Evolutionary conservation across 106 monocot species (phyloP), one percentile per base, ranked within the genome.

Genomic region (Gastrodia elata): DNA sequence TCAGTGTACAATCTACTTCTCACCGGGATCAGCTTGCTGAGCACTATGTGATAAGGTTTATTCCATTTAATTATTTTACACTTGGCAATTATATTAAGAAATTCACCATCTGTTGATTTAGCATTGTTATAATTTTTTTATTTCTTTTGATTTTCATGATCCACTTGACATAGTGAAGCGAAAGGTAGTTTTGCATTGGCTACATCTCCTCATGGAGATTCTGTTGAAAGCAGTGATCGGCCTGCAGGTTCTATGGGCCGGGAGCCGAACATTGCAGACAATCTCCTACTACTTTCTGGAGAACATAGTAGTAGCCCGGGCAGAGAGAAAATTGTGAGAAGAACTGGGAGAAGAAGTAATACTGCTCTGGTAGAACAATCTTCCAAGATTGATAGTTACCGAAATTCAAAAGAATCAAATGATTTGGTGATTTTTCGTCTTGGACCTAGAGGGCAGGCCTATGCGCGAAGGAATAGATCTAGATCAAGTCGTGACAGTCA

Each of bases 1-100:
- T 87, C 27, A 89, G 94, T 71, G 70, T 87, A 42, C 94, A 91
- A 9, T 95, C 94, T 71, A 91, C 94, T 49, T 94, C 94, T 73
- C 70, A 87, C 33, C 79, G 78, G 71, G 86, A 88, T 73, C 88
- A 83, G 79, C 72, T 75, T 46, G 77, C 71, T 65, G 88, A 88
- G 57, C 75, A 82, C 75, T 84, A 85, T 79, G 85, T 87, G 14
- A 84, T 79, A 56, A 91, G 82, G 87, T 91, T 75, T 30, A 18
- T 65, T 65, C 28, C 32, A 30, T 61, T 32, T 11, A 30, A 32
- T 7, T 32, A 30, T 61, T 61, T 61, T 30, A 61, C 61, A 30
- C 4, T 33, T 38, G 40, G 27, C 13, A 68, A 41, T 56, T 20
- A 25, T 41, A 56, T 16, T 25, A 48, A 28, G 8, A 58, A 32